Percentiles rank a stretch among this genome's conserved stretches.
These are phyloP conservation scores for Polymyxa betae DNA, from an alignment of 208 protist species.

Conservation along the genomic window DNA sequence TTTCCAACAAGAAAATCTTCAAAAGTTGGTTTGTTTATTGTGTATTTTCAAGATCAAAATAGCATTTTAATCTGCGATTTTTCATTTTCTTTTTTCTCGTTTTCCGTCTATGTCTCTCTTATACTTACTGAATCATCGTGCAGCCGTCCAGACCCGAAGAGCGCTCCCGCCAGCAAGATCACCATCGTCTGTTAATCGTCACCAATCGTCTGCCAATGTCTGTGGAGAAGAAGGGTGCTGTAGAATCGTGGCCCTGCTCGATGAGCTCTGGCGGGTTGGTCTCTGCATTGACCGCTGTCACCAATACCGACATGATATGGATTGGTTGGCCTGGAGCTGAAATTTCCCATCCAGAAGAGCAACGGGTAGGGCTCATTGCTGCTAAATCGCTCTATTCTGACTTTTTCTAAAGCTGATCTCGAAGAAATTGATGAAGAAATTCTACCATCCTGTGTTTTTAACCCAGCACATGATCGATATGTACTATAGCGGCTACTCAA, in stretches of 20 bases:
- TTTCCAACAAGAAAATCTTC: no score
- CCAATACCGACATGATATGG: not conserved
- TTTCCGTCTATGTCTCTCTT: no score
- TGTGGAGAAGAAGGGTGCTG: not conserved
- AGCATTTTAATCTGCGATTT: no score
- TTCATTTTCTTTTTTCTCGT: no score
- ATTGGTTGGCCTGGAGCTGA: not conserved
- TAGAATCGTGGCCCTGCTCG: not conserved
- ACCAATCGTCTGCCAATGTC: not conserved
- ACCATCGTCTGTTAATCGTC: not conserved
- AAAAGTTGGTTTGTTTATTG: no score
- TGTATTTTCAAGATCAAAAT: no score
- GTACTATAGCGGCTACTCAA: constrained; percentile 64
- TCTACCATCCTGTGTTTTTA: constrained; percentile 60
- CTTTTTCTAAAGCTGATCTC: not conserved
- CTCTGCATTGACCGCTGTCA: constrained; percentile 56
- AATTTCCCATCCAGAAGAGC: no score
- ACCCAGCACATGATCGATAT: not conserved
- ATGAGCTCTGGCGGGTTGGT: constrained; percentile 46
- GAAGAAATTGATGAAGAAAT: not conserved
- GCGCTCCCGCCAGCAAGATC: no score
- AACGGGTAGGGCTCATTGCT: not conserved
- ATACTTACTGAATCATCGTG: no score
- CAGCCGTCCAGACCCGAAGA: no score
- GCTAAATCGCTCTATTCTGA: not conserved